Percentiles rank a stretch among this genome's conserved stretches.
Evolutionary conservation across 371 early-diverging fungal genomes (phyloP).

Genomic region (Mucor indicus): DNA sequence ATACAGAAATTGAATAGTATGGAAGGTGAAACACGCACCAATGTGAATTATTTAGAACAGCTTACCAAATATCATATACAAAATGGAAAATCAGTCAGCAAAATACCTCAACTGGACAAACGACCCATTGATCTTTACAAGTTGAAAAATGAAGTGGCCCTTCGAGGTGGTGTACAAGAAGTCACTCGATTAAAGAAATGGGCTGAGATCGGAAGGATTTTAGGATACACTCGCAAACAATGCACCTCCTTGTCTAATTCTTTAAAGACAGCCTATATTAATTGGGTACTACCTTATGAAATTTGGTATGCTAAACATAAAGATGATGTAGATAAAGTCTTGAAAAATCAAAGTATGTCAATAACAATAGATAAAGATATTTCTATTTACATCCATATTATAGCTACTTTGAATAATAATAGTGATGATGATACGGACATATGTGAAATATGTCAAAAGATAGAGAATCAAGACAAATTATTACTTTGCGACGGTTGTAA

Average conservation of each 20-base stretch:
- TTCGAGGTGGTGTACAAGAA: conserved; percentile 78
- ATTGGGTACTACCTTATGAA: conserved; percentile 87
- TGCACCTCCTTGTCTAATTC: conserved; percentile 83
- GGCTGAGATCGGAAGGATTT: conserved; percentile 83
- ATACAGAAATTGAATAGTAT: conserved; percentile 88
- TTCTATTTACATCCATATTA: neutral
- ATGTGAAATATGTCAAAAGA: conserved; percentile 61
- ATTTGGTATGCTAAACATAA: conserved; percentile 45
- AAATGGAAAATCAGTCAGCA: conserved; percentile 66
- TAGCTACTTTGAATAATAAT: neutral
- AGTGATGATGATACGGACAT: conserved; percentile 26
- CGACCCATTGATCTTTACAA: conserved; percentile 83
- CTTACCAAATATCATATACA: conserved; percentile 85
- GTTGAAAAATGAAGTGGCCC: conserved; percentile 79
- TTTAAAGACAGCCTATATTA: conserved; percentile 73
- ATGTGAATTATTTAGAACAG: conserved; percentile 88
- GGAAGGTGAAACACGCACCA: conserved; percentile 85
- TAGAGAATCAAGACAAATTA: conserved; percentile 61
- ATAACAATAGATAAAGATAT: neutral
- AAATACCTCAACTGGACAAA: conserved; percentile 80
- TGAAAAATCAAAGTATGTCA: conserved; percentile 12
- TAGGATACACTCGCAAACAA: conserved; percentile 74
- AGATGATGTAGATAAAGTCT: conserved; percentile 11
- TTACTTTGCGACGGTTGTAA: conserved; percentile 89
- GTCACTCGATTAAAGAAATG: conserved; percentile 81